Conservation (phyloP, 2,329 filamentous ascomycete species). For the Fusarium falciforme region DNA sequence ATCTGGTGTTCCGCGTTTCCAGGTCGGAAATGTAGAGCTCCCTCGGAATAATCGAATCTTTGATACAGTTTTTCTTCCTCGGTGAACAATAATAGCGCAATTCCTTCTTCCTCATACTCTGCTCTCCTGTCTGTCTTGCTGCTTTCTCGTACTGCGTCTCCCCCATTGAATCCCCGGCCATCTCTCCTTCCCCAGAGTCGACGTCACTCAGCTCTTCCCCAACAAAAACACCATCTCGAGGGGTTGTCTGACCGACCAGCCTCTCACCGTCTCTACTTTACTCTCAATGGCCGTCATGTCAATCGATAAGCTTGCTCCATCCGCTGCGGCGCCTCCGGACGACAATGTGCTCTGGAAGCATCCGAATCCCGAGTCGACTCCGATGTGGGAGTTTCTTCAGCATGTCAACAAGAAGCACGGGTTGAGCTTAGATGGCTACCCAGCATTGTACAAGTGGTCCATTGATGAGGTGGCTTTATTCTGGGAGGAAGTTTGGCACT, state of each 20-base stretch:
- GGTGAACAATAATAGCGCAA: constrained; percentile 7
- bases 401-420: constrained; percentile 75
- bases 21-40: constrained; percentile 26
- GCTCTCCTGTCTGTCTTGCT: background rate
- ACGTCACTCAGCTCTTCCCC: constrained; percentile 18
- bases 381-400: constrained; percentile 78
- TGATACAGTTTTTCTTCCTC: constrained; percentile 11
- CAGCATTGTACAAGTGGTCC: constrained; percentile 87
- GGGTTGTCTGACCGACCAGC: background rate
- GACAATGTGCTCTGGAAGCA: constrained; percentile 76
- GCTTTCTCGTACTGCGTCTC: background rate
- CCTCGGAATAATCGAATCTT: constrained; percentile 25
- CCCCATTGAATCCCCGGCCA: background rate
- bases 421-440: constrained; percentile 73
- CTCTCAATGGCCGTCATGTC: constrained; percentile 42
- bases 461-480: constrained; percentile 79
- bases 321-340: constrained; percentile 26
- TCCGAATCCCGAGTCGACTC: constrained; percentile 72
- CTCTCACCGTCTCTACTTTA: background rate
- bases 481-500: constrained; percentile 89
- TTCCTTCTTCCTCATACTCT: background rate
- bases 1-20: constrained; percentile 26
- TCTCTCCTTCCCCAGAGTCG: constrained; percentile 10
- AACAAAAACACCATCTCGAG: constrained; percentile 11
- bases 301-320: constrained; percentile 36